Evolutionary conservation across 2,329 filamentous ascomycete genomes (phyloP), one percentile per base, ranked within the genome.

Genomic region (Cercospora sp.): DNA sequence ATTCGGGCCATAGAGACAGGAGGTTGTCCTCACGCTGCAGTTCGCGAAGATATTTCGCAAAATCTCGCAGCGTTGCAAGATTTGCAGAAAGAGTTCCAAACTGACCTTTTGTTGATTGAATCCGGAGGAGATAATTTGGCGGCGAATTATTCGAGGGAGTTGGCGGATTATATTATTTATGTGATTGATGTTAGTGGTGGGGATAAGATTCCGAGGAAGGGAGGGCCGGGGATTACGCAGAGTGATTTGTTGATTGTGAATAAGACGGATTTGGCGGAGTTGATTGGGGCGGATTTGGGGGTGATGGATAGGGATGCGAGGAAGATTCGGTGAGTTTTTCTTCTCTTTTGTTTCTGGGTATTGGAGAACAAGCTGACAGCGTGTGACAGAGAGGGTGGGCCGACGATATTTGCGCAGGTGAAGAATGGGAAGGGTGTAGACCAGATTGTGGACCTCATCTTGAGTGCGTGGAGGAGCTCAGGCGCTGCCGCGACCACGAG

Each of bases 101-200:
- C 93, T 0, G 92, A 98, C 77, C 80, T 99, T 23, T 86, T 99
- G 26, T 88, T 99, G 51, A 99, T 99, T 78, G 95, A 99, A 82
- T 93, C 89, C 18, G 95, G 95, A 55, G 95, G 95, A 67, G 95
- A 99, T 80, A 99, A 99, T 79, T 87, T 99, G 0, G 95, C 95
- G 0, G 95, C 95, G 3, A 99, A 99, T 84, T 99, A 99, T 85
- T 92, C 88, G 65, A 87, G 95, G 67, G 95, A 99, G 81, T 84
- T 99, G 72, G 95, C 95, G 1, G 95, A 99, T 80, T 99, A 91
- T 79, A 99, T 99, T 81, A 90, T 99, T 81, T 99, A 99, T 79
- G 95, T 99, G 31, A 98, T 99, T 75, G 95, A 99, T 80, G 95
- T 99, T 18, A 91, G 90, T 65, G 95, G 95, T 23, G 95, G 95